Base-by-base conservation (phyloP, 2,329 filamentous ascomycete species). In the Epichloe baconii region DNA sequence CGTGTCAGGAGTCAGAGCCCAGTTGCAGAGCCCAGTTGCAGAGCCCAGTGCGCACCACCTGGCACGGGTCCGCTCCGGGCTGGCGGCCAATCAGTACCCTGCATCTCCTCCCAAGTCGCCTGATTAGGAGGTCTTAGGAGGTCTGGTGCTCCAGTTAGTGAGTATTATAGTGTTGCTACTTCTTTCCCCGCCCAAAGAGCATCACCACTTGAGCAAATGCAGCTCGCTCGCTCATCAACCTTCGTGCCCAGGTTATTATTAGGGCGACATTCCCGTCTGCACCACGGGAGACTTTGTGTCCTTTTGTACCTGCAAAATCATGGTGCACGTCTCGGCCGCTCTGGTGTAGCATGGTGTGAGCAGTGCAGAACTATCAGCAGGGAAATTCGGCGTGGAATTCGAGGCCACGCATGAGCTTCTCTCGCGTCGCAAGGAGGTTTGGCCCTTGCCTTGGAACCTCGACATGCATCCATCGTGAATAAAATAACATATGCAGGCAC, bases 61-160 rank as follows among this genome's bases (percentile, higher is more conserved):
- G 44, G 53, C 54, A 54, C 55, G 53, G 58, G 50, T 52, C 55
- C 36, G 42, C 14, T 17, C 37, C 52, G 52, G 51, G 17, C 54
- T 8, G 53, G 50, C 56, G 54, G 52, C 62, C 61, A 64, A 64
- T 62, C 53, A 59, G 23, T 19, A 41, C 36, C 7, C 26, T 34
- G 21, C 8, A 48, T 54, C 8, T 7, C 45, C 53, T 53, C 57
- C 54, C 53, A 51, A 53, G 54, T 59, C 45, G 53, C 59, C 58
- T 57, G 51, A 63, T 64, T 57, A n/a, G 50, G 53, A 42, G 44
- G 19, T 37, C 23, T 64, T 57, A n/a, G 50, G 53, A 45, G 44
- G 19, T 37, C 23, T 26, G 23, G 23, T 7, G 23, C 23, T 26
- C 21, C 21, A 23, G 21, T 23, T 23, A 23, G 19, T 21, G 19